Evolutionary conservation across 345 rosid genomes (phyloP).

Genomic region (Moricandia arvensis): DNA sequence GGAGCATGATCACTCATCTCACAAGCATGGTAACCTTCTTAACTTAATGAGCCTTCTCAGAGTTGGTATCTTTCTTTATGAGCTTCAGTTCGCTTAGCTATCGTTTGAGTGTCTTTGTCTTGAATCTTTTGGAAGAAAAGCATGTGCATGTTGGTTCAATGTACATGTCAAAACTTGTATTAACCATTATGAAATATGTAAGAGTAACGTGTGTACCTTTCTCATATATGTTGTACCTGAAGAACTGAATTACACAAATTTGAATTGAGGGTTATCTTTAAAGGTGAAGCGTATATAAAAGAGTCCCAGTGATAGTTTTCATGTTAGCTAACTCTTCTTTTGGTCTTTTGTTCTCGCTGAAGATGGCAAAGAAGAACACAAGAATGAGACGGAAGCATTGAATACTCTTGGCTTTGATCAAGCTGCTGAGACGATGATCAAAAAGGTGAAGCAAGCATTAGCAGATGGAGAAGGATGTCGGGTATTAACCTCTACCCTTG

Average conservation of each 20-base stretch:
- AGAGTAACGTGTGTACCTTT: background rate
- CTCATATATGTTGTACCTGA: background rate
- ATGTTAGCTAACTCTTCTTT: background rate
- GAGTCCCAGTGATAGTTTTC: constrained; percentile 15
- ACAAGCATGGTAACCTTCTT: constrained; percentile 66
- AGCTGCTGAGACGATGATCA: constrained; percentile 78
- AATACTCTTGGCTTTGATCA: constrained; percentile 68
- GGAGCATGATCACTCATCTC: constrained; percentile 65
- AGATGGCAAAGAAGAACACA: constrained; percentile 63
- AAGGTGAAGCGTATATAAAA: background rate
- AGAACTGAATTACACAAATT: background rate
- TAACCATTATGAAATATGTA: constrained; percentile 1
- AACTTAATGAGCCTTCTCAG: constrained; percentile 5
- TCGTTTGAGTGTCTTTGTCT: background rate
- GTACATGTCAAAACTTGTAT: constrained; percentile 2
- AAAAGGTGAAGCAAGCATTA: constrained; percentile 92
- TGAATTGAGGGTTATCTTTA: background rate
- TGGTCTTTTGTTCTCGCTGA: constrained; percentile 35
- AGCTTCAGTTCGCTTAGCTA: background rate
- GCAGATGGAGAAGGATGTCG: constrained; percentile 89
- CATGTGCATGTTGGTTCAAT: constrained; percentile 9
- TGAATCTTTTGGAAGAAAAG: background rate
- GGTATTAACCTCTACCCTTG: constrained; percentile 49
- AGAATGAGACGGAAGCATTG: constrained; percentile 48
- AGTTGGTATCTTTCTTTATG: background rate